phyloP scores from a whole-genome alignment of 345 rosid species.

The Adansonia digitata region DNA sequence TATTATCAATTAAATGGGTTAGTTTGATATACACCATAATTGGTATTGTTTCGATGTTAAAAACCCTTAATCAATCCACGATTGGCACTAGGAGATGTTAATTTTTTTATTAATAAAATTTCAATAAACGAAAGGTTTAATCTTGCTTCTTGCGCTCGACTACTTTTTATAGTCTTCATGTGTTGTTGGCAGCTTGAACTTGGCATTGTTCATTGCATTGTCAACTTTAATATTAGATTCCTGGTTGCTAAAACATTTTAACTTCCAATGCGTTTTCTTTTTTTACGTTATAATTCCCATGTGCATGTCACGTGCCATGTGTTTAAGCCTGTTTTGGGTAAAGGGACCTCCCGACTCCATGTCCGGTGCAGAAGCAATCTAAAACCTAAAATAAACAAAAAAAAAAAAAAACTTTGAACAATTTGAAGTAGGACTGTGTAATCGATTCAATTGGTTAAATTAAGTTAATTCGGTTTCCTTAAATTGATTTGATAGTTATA shows the following conservation, averaged over 20 bases:
- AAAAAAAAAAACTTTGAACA: background rate
- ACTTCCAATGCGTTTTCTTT: background rate
- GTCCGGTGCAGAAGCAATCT: background rate
- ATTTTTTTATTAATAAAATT: background rate
- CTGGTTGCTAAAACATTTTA: background rate
- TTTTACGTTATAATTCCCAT: background rate
- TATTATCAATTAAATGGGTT: no score
- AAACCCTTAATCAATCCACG: background rate
- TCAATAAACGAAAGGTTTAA: background rate
- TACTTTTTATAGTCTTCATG: background rate
- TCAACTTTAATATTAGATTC: background rate
- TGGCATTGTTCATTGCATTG: background rate
- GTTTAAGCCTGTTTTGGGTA: background rate
- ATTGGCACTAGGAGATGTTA: background rate
- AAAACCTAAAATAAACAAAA: background rate
- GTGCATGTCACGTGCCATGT: slow-evolving; percentile 10
- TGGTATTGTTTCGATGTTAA: no score
- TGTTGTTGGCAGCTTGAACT: background rate
- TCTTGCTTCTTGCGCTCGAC: no score
- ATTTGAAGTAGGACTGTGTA: no score
- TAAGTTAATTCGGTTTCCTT: no score
- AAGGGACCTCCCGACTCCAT: background rate
- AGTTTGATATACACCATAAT: no score
- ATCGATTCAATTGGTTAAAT: no score
- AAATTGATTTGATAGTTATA: no score